Conservation (phyloP, 352 stramenopile species). For the Phytopythium helicoides region DNA sequence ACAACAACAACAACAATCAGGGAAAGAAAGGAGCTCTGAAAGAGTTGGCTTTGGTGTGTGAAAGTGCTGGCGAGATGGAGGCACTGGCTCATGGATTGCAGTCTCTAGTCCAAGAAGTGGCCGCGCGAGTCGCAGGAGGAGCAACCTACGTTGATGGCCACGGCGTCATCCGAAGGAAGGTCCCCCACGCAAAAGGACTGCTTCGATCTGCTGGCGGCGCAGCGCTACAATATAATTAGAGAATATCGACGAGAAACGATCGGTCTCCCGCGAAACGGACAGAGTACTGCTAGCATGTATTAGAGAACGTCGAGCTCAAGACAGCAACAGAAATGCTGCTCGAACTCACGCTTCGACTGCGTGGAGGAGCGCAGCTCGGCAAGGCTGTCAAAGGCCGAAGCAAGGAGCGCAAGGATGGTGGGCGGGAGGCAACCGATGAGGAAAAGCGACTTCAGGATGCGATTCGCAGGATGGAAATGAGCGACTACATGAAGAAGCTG, state of each 20-base stretch:
- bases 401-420: conserved; percentile 73
- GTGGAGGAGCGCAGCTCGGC: conserved; percentile 65
- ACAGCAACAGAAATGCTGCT: conserved; percentile 12
- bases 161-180: conserved; percentile 59
- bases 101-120: conserved; percentile 43
- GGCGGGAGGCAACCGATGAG: conserved; percentile 55
- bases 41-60: conserved; percentile 63
- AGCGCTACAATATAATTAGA: too few species aligned
- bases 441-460: conserved; percentile 71
- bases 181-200: conserved; percentile 60
- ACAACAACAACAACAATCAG: background rate
- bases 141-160: conserved; percentile 62
- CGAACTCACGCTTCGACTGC: conserved; percentile 42
- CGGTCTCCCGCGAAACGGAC: too few species aligned
- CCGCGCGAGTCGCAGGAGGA: conserved; percentile 32
- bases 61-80: conserved; percentile 57
- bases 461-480: conserved; percentile 83
- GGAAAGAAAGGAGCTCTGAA: background rate
- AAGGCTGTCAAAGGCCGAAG: conserved; percentile 79
- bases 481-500: conserved; percentile 81
- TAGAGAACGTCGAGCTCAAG: too few species aligned
- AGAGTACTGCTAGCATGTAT: too few species aligned
- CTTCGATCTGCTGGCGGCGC: conserved; percentile 37
- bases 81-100: conserved; percentile 52
- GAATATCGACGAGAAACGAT: background rate